Base-by-base conservation (phyloP, 2,329 filamentous ascomycete genomes). In the Paramyrothecium roridum region DNA sequence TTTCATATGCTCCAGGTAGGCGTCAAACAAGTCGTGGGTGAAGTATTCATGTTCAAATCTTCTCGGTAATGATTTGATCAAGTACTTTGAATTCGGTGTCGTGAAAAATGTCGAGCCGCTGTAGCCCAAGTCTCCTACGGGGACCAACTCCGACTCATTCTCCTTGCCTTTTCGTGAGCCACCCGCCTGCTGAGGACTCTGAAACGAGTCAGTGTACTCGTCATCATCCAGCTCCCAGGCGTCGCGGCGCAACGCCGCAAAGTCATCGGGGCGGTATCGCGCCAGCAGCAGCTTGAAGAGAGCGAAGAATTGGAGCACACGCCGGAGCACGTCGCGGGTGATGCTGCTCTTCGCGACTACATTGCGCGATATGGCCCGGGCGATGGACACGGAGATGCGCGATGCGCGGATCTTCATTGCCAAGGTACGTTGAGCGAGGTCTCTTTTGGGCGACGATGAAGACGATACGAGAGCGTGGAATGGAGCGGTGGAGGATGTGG, bases 61-160 rank as follows among this genome's bases (percentile, higher is more conserved):
- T 2, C 88, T 80, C 0, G 88, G 87, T 1, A 92, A 73, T 2
- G 85, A 88, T 65, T 91, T 92, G 65, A 91, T 77, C 10, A 91
- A 79, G 64, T 83, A 91, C 59, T 82, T 83, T n/a, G 76, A 77
- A 61, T 91, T 82, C 3, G 75, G 70, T 0, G 88, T 91, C 4
- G 79, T 80, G 70, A 89, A 90, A 71, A 91, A 91, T 0, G 88
- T 89, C 72, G 87, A 90, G 50, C 89, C 89, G 26, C 86, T 89
- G 66, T 89, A 90, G 3, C 88, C 88, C 70, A 91, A 77, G 64
- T 90, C 86, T 1, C 86, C 87, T 57, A 88, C 80, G 1, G 85
- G 69, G 2, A 79, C 70, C 33, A 90, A 71, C 34, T 65, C 54
- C 0, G 74, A 68, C 17, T 68, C 66, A 13, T 43, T 6, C 19